These are phyloP conservation scores for Symbiodinium natans DNA, from an alignment of 73 alveolate genomes.

Conservation along the genomic window DNA sequence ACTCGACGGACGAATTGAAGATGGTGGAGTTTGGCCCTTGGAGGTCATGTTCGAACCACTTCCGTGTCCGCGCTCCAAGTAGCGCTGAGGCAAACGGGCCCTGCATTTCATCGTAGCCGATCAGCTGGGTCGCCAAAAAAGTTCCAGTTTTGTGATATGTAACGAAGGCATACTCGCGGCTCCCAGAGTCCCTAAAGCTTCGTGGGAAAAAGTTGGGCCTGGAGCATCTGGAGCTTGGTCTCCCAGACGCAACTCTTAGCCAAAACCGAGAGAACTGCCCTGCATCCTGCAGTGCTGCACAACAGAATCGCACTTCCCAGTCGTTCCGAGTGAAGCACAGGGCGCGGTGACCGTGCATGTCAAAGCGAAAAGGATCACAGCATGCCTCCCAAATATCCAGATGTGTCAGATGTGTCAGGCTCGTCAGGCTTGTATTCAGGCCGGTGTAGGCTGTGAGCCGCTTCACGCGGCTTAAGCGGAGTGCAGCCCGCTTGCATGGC, in stretches of 20 bases:
- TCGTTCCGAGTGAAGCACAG: slow-evolving; percentile 2
- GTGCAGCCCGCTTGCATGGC: neutral
- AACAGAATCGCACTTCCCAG: slow-evolving; percentile 19
- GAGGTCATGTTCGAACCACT: neutral
- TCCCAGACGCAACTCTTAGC: slow-evolving; percentile 6
- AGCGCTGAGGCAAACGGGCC: neutral
- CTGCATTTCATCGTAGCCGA: slow-evolving; percentile 1
- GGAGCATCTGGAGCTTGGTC: neutral
- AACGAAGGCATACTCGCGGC: slow-evolving; percentile 31
- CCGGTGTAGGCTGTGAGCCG: neutral
- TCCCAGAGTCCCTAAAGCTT: no score
- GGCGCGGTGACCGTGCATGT: slow-evolving; percentile 36
- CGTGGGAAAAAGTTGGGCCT: no score
- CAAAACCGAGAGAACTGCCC: neutral
- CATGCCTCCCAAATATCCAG: slow-evolving; percentile 37
- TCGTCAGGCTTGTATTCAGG: neutral
- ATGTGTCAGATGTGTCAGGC: neutral
- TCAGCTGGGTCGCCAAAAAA: slow-evolving; percentile 59
- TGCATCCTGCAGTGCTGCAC: slow-evolving; percentile 32
- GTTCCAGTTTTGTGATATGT: slow-evolving; percentile 71
- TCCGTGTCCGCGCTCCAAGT: neutral
- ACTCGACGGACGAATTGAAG: neutral
- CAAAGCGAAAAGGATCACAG: slow-evolving; percentile 74
- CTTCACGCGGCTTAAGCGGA: slow-evolving; percentile 23
- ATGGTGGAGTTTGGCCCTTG: slow-evolving; percentile 16